These are phyloP conservation scores for Tuber microsphaerosporum DNA, from an alignment of 495 filamentous ascomycete species.

Conservation along the genomic window DNA sequence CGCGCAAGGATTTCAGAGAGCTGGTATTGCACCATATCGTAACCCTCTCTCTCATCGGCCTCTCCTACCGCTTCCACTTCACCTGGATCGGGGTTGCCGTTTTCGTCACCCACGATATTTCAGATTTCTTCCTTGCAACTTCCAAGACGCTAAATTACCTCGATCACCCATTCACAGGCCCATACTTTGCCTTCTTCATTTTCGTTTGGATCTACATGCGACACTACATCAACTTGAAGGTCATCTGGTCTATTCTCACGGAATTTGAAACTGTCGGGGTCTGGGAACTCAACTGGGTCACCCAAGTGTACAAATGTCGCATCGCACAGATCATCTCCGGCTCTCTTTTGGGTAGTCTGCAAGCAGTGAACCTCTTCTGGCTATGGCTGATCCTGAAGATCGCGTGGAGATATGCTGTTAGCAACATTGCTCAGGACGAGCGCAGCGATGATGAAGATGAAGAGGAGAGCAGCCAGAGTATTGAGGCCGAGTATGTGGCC, in stretches of 20 bases:
- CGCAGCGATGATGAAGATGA: conserved; percentile 58
- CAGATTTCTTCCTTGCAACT: conserved; percentile 95
- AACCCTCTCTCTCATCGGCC: conserved; percentile 73
- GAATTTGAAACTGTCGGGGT: conserved; percentile 85
- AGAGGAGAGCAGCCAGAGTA: conserved; percentile 42
- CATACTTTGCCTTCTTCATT: conserved; percentile 82
- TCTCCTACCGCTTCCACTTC: conserved; percentile 97
- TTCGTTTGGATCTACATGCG: conserved; percentile 83
- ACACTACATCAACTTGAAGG: conserved; percentile 82
- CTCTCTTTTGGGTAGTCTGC: conserved; percentile 60
- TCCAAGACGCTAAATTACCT: conserved; percentile 94
- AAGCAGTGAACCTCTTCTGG: conserved; percentile 83
- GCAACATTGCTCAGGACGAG: conserved; percentile 48
- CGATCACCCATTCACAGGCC: conserved; percentile 64
- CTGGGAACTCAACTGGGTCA: conserved; percentile 79
- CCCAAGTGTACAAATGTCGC: conserved; percentile 73
- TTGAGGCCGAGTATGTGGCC: conserved; percentile 17
- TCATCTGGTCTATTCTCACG: conserved; percentile 76
- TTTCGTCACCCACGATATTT: conserved; percentile 93
- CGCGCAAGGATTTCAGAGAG: conserved; percentile 92
- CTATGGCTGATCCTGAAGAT: conserved; percentile 73
- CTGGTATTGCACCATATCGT: conserved; percentile 91
- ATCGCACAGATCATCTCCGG: conserved; percentile 70
- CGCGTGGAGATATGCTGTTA: conserved; percentile 53
- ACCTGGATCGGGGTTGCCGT: conserved; percentile 96